These are phyloP conservation scores for Ulmus americana DNA, from an alignment of 331 rosid genomes.

Conservation along the genomic window DNA sequence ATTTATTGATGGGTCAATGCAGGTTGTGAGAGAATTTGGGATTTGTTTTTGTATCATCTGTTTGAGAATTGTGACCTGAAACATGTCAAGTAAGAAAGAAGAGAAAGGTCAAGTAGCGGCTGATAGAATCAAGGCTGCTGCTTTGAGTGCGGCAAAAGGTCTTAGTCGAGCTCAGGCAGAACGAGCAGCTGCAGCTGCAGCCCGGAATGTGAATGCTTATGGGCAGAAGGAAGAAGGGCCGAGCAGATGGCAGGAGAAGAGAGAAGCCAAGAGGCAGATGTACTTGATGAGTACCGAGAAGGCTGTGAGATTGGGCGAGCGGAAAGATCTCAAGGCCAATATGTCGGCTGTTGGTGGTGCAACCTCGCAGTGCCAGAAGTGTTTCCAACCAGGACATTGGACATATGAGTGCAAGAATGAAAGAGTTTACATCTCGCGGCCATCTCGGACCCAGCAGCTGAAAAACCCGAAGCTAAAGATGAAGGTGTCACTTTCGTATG, in stretches of 20 bases:
- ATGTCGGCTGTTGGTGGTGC: constrained; percentile 43
- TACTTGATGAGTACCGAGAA: constrained; percentile 96
- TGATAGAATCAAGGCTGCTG: constrained; percentile 93
- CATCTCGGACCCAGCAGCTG: constrained; percentile 88
- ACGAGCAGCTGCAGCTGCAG: constrained; percentile 88
- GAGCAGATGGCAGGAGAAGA: constrained; percentile 99
- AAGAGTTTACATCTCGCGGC: constrained; percentile 84
- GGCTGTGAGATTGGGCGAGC: constrained; percentile 87
- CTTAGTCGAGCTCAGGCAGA: constrained; percentile 98
- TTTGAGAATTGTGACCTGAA: constrained; percentile 21
- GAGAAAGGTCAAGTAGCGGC: constrained; percentile 93
- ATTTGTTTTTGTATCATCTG: neutral
- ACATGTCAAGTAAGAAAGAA: constrained; percentile 93
- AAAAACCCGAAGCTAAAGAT: constrained; percentile 81
- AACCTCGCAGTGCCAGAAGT: constrained; percentile 83
- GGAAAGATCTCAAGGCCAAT: constrained; percentile 63
- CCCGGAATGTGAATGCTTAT: constrained; percentile 92
- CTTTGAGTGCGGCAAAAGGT: constrained; percentile 89
- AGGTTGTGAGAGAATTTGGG: too few species aligned
- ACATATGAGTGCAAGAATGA: constrained; percentile 95
- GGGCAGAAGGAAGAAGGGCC: constrained; percentile 99
- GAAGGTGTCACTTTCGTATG: constrained; percentile 41
- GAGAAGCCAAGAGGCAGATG: constrained; percentile 99
- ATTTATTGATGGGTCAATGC: too few species aligned
- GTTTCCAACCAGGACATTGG: constrained; percentile 87